Evolutionary conservation across 371 early-diverging fungal species (phyloP), one percentile per base, ranked within the genome.

Genomic region (Massospora cicadina): DNA sequence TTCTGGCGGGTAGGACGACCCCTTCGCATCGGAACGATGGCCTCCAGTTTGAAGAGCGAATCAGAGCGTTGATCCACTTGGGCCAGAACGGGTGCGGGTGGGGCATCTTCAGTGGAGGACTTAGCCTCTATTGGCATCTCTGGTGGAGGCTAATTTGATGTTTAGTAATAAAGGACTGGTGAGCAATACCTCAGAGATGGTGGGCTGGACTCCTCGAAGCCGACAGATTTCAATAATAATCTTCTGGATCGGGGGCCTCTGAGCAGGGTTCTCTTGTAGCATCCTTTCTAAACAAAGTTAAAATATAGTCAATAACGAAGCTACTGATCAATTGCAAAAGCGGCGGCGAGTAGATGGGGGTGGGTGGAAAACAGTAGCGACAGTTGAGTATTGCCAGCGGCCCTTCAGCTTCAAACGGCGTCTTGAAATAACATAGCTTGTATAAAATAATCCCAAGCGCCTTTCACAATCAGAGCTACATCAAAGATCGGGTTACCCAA

Each of bases 361-460:
- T 70, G 2, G 68, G 69, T 0, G 93, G 95, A 33, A 91, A 80
- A 2, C 76, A 74, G 67, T 87, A 93, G n/a, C 86, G 81, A n/a
- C 81, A 87, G 69, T 90, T 91, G 63, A 93, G 66, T 30, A 92
- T 92, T 5, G 92, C 92, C 32, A 92, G 71, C 28, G 82, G 84
- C 1, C 91, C 90, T 64, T 80, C 80, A 17, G 90, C 88, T 70
- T 95, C 95, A 68, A 95, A 95, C 0, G 95, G 95, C 2, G 95
- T 94, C n/a, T 85, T 86, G 72, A 87, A 82, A 60, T 79, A 87
- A 67, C 84, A 82, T 29, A 84, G 75, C 70, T 95, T 95, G 74
- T 90, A 95, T 21, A 95, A 69, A 32, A 95, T 71, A 13, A 95
- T 89, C 17, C 95, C 95, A 65, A 95, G 72, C 2, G 95, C 93